These are phyloP conservation scores for Croton setiger DNA, from an alignment of 441 rosid species.

Conservation along the genomic window DNA sequence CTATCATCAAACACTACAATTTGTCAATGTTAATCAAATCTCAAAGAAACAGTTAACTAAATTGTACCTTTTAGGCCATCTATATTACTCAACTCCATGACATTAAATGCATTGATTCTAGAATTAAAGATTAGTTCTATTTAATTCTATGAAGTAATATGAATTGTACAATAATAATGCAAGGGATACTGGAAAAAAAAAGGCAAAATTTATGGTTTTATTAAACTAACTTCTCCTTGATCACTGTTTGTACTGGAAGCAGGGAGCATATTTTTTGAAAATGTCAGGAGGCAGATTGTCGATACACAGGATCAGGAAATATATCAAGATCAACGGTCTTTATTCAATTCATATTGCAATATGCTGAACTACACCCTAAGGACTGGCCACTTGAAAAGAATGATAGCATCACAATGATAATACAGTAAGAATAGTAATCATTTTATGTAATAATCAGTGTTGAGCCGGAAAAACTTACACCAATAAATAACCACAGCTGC, in stretches of 20 bases:
- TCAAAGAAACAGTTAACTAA: no score
- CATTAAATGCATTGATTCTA: no score
- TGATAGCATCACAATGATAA: conserved; percentile 4
- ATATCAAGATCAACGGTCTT: background rate
- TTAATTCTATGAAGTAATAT: no score
- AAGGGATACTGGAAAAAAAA: no score
- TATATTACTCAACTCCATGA: no score
- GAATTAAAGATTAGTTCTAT: no score
- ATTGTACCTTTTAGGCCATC: no score
- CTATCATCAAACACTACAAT: no score
- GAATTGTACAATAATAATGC: no score
- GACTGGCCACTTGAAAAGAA: background rate
- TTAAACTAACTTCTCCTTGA: no score
- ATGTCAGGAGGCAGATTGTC: background rate
- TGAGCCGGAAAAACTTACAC: conserved; percentile 66
- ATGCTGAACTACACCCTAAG: background rate
- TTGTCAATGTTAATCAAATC: no score
- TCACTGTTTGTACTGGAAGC: background rate
- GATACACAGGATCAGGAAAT: background rate
- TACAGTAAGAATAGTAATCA: conserved; percentile 20
- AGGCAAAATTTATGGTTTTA: no score
- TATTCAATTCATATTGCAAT: background rate
- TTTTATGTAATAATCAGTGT: conserved; percentile 6
- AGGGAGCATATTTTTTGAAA: background rate
- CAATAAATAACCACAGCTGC: conserved; percentile 82